These are phyloP conservation scores for Phalaenopsis hybrid DNA, from an alignment of 116 monocot genomes.

Conservation along the genomic window DNA sequence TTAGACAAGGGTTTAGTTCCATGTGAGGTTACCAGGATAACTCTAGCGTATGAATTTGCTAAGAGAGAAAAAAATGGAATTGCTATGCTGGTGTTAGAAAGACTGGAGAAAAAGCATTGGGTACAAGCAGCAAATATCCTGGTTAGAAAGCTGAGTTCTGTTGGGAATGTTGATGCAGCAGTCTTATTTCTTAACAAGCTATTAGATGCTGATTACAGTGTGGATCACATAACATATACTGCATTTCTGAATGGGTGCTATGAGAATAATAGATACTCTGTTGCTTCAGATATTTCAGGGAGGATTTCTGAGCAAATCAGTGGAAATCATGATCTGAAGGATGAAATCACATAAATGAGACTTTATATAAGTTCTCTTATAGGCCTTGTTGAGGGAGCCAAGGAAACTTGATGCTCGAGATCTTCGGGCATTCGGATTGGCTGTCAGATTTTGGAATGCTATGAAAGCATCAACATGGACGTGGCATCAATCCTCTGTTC, in stretches of 20 bases:
- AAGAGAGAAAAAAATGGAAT: slow-evolving; percentile 37
- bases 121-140: slow-evolving; percentile 54
- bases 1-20: slow-evolving; percentile 73
- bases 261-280: slow-evolving; percentile 53
- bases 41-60: slow-evolving; percentile 68
- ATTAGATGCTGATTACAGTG: slow-evolving; percentile 33
- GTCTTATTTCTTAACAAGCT: slow-evolving; percentile 50
- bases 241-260: slow-evolving; percentile 82
- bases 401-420: background rate
- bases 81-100: slow-evolving; percentile 61
- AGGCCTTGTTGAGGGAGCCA: background rate
- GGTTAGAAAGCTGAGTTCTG: slow-evolving; percentile 71
- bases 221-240: slow-evolving; percentile 56
- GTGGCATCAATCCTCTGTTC: background rate
- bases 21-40: slow-evolving; percentile 74
- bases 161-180: slow-evolving; percentile 55
- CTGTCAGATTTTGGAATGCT: background rate
- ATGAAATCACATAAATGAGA: background rate
- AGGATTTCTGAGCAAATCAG: slow-evolving; percentile 36
- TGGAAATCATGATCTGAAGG: background rate
- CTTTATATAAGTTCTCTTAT: background rate
- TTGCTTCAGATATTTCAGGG: slow-evolving; percentile 61
- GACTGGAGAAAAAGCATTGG: slow-evolving; percentile 68
- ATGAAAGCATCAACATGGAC: background rate
- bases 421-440: background rate